Percentiles rank a stretch among this genome's conserved stretches.
phyloP scores from a whole-genome alignment of 495 filamentous ascomycete genomes.

The Penicillium atrosanguineum region DNA sequence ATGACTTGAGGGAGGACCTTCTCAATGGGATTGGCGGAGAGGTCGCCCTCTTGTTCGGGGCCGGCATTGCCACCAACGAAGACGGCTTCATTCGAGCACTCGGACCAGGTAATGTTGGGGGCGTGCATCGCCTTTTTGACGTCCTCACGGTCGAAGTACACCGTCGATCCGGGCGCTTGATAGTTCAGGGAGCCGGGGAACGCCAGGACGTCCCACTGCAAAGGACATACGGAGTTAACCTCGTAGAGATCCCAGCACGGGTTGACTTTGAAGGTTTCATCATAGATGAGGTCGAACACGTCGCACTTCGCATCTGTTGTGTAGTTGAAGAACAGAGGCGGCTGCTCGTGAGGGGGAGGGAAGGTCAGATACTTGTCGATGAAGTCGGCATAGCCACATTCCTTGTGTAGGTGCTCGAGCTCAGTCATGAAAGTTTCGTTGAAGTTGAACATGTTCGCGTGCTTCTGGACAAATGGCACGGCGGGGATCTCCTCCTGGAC shows the following conservation, averaged over 20 bases:
- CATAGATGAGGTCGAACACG: constrained; percentile 47
- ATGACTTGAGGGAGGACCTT: constrained; percentile 59
- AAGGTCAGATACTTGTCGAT: constrained; percentile 55
- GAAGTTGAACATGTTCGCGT: constrained; percentile 54
- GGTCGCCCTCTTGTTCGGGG: constrained; percentile 37
- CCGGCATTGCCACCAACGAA: constrained; percentile 43
- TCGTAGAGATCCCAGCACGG: constrained; percentile 64
- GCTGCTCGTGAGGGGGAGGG: constrained; percentile 45
- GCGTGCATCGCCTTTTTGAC: constrained; percentile 60
- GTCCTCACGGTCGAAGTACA: constrained; percentile 58
- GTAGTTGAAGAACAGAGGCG: constrained; percentile 35
- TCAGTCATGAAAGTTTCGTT: constrained; percentile 52
- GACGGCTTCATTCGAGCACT: constrained; percentile 40
- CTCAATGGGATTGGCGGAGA: constrained; percentile 42
- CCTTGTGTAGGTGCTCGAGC: constrained; percentile 46
- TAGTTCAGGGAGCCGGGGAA: constrained; percentile 43
- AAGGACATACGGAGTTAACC: constrained; percentile 45
- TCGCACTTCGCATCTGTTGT: constrained; percentile 44
- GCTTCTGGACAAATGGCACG: constrained; percentile 49
- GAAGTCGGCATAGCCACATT: constrained; percentile 56
- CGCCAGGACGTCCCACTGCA: constrained; percentile 48
- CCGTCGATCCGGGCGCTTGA: constrained; percentile 36
- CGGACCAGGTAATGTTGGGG: constrained; percentile 43
- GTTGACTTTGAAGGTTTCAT: constrained; percentile 48
- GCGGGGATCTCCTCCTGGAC: constrained; percentile 41